phyloP scores from a whole-genome alignment of 1,284 basidiomycete species.

The Cryptococcus jaspeensis region DNA sequence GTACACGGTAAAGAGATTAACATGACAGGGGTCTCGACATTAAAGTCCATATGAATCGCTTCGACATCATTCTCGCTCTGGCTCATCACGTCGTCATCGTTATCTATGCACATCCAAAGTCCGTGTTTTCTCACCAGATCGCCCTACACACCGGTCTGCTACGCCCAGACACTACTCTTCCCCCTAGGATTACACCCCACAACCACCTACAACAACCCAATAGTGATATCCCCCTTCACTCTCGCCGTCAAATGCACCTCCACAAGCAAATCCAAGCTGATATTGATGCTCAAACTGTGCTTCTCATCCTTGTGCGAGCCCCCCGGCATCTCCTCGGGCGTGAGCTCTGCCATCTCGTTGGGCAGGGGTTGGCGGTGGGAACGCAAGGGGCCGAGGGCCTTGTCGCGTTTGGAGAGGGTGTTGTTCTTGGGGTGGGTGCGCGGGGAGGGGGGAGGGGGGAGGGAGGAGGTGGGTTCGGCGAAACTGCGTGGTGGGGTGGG shows the following conservation, averaged over 20 bases:
- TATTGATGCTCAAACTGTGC: conserved; percentile 17
- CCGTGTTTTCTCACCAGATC: no score
- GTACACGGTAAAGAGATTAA: no score
- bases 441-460: not conserved
- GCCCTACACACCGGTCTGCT: no score
- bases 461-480: not conserved
- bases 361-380: not conserved
- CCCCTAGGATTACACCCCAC: no score
- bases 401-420: not conserved
- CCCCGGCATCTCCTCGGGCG: conserved; percentile 1
- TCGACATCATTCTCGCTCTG: no score
- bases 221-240: conserved; percentile 21
- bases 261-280: conserved; percentile 17
- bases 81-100: no score
- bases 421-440: not conserved
- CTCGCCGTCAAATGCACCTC: conserved; percentile 21
- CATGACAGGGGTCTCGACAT: no score
- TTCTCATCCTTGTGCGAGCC: conserved; percentile 11
- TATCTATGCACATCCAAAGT: no score
- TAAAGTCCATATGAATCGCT: no score
- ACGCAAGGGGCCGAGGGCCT: not conserved
- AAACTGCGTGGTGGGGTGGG: not conserved
- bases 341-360: conserved; percentile 2
- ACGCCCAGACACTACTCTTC: no score
- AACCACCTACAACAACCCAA: conserved; percentile 14